A percentile compares a stretch with the other conserved stretches of the same genome.
Conservation (phyloP, 2,329 filamentous ascomycete genomes). For the Scopulariopsis brevicaulis region DNA sequence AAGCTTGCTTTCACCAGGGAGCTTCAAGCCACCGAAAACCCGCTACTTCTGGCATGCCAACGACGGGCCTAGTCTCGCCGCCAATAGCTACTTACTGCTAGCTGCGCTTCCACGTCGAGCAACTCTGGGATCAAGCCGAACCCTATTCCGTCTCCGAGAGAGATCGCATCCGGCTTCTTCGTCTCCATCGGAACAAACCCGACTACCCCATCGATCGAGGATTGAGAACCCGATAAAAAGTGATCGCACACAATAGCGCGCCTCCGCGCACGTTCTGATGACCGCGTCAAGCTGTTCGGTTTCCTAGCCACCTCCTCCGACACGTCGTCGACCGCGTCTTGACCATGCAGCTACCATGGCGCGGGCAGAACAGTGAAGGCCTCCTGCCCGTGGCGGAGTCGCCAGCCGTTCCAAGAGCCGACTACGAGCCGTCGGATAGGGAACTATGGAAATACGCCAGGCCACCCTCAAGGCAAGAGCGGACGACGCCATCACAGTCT, state of each 20-base stretch:
- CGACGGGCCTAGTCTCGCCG: too few relatives aligned
- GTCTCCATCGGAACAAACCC: not conserved
- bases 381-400: constrained; percentile 3
- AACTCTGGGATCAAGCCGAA: not conserved
- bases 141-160: not conserved
- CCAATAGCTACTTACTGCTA: not conserved
- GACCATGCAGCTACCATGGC: constrained; percentile 5
- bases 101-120: not conserved
- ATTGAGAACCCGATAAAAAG: not conserved
- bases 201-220: not conserved
- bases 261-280: not conserved
- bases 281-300: not conserved
- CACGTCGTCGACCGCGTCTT: not conserved
- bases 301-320: not conserved
- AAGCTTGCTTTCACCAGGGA: not conserved
- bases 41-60: too few relatives aligned
- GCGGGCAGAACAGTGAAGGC: constrained; percentile 2
- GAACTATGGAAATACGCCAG: constrained; percentile 16
- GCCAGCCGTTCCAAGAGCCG: constrained; percentile 7
- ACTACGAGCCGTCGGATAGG: constrained; percentile 9
- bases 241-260: not conserved
- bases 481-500: constrained; percentile 44
- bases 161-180: not conserved
- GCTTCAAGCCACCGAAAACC: not conserved
- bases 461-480: constrained; percentile 21